Percentiles rank a stretch among this genome's conserved stretches.
phyloP scores from a whole-genome alignment of 805 yeast genomes.

The Yamadazyma phyllophila region DNA sequence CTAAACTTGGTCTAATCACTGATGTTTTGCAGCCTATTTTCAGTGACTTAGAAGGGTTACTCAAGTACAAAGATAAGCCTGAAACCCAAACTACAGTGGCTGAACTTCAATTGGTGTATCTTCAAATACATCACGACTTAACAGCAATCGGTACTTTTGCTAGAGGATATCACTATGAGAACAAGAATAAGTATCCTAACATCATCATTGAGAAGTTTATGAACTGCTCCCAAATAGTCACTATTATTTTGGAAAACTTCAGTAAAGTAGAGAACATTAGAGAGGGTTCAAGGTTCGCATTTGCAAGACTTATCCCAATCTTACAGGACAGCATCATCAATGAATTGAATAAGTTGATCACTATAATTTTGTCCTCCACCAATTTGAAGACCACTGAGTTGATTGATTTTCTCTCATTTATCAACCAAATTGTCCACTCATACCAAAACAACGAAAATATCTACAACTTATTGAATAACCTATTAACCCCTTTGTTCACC shows the following conservation, averaged over 20 bases:
- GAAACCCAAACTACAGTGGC: not conserved
- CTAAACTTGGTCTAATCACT: constrained; percentile 52
- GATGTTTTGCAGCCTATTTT: constrained; percentile 74
- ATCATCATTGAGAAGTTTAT: constrained; percentile 47
- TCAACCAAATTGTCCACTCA: constrained; percentile 83
- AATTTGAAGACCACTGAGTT: constrained; percentile 64
- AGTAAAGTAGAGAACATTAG: constrained; percentile 66
- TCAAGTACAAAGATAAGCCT: constrained; percentile 10
- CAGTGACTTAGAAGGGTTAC: constrained; percentile 63
- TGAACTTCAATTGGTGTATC: constrained; percentile 42
- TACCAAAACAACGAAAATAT: constrained; percentile 65
- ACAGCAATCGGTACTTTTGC: constrained; percentile 89
- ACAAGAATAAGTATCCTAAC: constrained; percentile 29
- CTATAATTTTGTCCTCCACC: constrained; percentile 52
- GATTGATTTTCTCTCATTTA: constrained; percentile 76
- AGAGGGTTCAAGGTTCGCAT: constrained; percentile 82
- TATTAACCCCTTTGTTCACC: constrained; percentile 70
- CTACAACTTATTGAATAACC: constrained; percentile 68
- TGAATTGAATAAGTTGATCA: constrained; percentile 67
- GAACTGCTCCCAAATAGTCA: constrained; percentile 75
- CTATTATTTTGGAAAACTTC: constrained; percentile 78
- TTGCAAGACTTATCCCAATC: constrained; percentile 81
- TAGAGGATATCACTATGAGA: constrained; percentile 67
- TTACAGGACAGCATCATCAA: constrained; percentile 47
- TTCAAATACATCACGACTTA: constrained; percentile 82